phyloP scores from a whole-genome alignment of 768 basidiomycete genomes.

The Boletus pseudo-olivaceus region DNA sequence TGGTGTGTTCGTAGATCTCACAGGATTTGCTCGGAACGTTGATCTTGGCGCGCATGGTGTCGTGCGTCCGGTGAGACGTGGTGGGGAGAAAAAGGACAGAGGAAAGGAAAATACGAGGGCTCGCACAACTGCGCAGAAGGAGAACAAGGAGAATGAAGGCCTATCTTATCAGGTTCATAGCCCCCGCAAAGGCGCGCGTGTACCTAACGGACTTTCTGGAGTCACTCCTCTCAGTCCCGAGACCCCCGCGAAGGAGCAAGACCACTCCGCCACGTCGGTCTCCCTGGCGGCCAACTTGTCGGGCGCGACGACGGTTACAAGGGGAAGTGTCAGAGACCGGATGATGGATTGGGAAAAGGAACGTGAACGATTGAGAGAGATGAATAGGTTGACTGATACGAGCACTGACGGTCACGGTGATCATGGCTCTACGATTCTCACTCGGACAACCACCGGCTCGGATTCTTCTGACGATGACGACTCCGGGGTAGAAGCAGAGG shows the following conservation, averaged over 20 bases:
- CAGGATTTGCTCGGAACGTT: constrained; percentile 33
- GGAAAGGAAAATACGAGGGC: constrained; percentile 21
- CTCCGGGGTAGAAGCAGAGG: constrained; percentile 25
- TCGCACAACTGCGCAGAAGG: constrained; percentile 14
- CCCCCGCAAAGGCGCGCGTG: constrained; percentile 8
- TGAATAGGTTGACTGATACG: constrained; percentile 59
- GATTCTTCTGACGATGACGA: constrained; percentile 28
- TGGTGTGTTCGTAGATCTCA: constrained; percentile 40
- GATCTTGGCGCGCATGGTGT: constrained; percentile 30
- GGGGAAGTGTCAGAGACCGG: constrained; percentile 47
- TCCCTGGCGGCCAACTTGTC: constrained; percentile 19
- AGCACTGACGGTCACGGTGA: constrained; percentile 39
- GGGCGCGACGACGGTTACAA: constrained; percentile 15
- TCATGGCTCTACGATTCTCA: constrained; percentile 27
- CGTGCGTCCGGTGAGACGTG: constrained; percentile 14
- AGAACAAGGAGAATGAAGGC: constrained; percentile 29
- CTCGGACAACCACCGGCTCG: constrained; percentile 11
- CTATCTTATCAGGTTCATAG: neutral
- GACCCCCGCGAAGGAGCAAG: constrained; percentile 16
- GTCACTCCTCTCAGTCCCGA: constrained; percentile 11
- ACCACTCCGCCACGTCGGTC: constrained; percentile 5
- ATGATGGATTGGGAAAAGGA: constrained; percentile 78
- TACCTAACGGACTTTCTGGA: neutral
- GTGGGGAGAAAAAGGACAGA: constrained; percentile 29
- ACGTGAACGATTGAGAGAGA: constrained; percentile 64